These are phyloP conservation scores for Cladosporium sphaerospermum DNA, from an alignment of 2,329 filamentous ascomycete species.

Conservation along the genomic window DNA sequence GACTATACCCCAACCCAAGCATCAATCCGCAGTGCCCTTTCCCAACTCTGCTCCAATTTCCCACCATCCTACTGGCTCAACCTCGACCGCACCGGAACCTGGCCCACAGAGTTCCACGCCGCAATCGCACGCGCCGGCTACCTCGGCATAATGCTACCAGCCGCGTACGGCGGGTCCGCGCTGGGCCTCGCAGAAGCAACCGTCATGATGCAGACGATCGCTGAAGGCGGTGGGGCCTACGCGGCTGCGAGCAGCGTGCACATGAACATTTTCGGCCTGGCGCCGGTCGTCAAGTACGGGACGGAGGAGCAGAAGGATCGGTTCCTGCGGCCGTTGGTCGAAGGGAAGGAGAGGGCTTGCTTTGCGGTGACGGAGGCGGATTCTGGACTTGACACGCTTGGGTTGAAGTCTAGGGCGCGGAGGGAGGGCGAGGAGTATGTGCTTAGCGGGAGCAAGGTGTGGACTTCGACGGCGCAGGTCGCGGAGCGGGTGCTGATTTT, in stretches of 20 bases:
- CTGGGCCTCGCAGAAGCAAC: conserved; percentile 39
- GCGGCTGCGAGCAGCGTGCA: conserved; percentile 39
- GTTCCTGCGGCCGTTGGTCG: conserved; percentile 36
- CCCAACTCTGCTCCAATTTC: conserved; percentile 39
- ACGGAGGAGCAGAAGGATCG: conserved; percentile 37
- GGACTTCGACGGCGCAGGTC: conserved; percentile 42
- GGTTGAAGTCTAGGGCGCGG: conserved; percentile 33
- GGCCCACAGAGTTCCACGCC: conserved; percentile 37
- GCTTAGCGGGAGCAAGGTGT: conserved; percentile 39
- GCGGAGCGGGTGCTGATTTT: conserved; percentile 41
- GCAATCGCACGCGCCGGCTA: conserved; percentile 38
- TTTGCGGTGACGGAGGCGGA: conserved; percentile 41
- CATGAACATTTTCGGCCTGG: conserved; percentile 45
- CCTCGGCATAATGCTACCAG: conserved; percentile 42
- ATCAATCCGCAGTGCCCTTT: conserved; percentile 39
- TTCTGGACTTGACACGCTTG: conserved; percentile 39
- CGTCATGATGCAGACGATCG: conserved; percentile 44
- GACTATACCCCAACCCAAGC: conserved; percentile 38
- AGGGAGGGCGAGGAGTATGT: conserved; percentile 32
- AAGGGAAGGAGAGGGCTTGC: conserved; percentile 36
- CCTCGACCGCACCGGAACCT: conserved; percentile 33
- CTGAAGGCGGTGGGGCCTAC: conserved; percentile 40
- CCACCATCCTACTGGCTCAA: conserved; percentile 39
- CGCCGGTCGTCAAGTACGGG: conserved; percentile 41
- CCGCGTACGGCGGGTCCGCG: conserved; percentile 37